Evolutionary conservation across 2,329 filamentous ascomycete genomes (phyloP).

Genomic region (Aspergillus fijiensis): DNA sequence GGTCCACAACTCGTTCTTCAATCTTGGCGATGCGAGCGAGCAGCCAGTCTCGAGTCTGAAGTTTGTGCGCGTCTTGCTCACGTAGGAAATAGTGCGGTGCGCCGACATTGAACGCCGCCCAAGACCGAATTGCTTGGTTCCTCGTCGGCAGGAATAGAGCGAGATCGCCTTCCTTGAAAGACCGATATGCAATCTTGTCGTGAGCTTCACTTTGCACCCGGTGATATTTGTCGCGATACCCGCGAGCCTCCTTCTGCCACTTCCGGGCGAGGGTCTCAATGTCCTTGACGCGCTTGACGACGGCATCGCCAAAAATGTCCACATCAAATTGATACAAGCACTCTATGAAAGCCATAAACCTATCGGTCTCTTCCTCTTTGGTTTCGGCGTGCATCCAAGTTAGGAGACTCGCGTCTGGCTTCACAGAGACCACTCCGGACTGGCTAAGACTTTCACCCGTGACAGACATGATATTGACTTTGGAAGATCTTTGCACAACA

Average conservation of each 20-base stretch:
- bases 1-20: slow-evolving; percentile 88
- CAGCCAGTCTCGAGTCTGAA: slow-evolving; percentile 89
- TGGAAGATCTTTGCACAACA: slow-evolving; percentile 69
- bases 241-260: slow-evolving; percentile 83
- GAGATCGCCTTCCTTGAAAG: slow-evolving; percentile 95
- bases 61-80: slow-evolving; percentile 83
- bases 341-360: slow-evolving; percentile 72
- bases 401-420: slow-evolving; percentile 67
- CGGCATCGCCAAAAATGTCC: slow-evolving; percentile 77
- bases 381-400: slow-evolving; percentile 77
- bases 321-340: slow-evolving; percentile 77
- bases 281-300: slow-evolving; percentile 88
- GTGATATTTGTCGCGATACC: slow-evolving; percentile 84
- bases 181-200: slow-evolving; percentile 91
- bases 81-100: slow-evolving; percentile 96
- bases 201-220: slow-evolving; percentile 78
- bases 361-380: slow-evolving; percentile 64
- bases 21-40: slow-evolving; percentile 88
- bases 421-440: slow-evolving; percentile 37
- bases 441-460: slow-evolving; percentile 38
- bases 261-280: slow-evolving; percentile 91
- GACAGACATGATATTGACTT: slow-evolving; percentile 44
- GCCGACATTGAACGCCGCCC: slow-evolving; percentile 97
- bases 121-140: slow-evolving; percentile 90
- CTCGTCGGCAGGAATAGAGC: slow-evolving; percentile 91